Evolutionary conservation across 2,329 filamentous ascomycete genomes (phyloP), one percentile per base, ranked within the genome.

Genomic region (Xylariaceae sp.): DNA sequence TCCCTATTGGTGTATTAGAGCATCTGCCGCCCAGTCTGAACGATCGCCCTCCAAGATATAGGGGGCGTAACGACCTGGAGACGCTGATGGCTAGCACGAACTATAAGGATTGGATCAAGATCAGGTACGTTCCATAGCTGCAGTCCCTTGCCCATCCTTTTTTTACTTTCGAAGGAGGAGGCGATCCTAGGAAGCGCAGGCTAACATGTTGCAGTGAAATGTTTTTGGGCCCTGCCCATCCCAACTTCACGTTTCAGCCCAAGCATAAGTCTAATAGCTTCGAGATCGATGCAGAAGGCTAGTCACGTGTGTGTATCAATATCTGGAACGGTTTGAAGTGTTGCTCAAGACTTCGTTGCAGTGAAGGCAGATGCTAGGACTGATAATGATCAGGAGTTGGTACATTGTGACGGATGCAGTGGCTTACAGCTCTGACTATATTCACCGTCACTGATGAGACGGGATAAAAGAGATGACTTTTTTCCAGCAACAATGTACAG

Each of bases 71-170:
- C 64, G 93, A 98, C 40, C 66, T 98, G 60, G 93, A 98, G 76
- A 95, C 88, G n/a, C 69, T 98, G 51, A 75, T 98, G 67, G 84
- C 83, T 12, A 96, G 89, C 66, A 79, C 81, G 49, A 89, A 97
- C 66, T 96, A 95, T 69, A 86, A 85, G 68, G 93, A 98, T 65
- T 98, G 93, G 93, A 89, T 98, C 64, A 97, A 95, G 72, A 94
- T 98, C 57, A 94, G 84, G 89, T 93, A 78, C 64, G 81, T 73
- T 44, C 40, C n/a, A n/a, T n/a, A n/a, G n/a, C 43, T 11, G 37
- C 32, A 34, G 34, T 17, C 34, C 39, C 15, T 24, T 29, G 16
- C 22, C 4, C 18, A 17, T 9, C 13, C 19, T 4, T 9, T 6
- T 19, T 9, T 29, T 24, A 26, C 17, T 6, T 19, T 37, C n/a